Base-by-base conservation (phyloP, 208 protist species). In the Leishmania guyanensis region DNA sequence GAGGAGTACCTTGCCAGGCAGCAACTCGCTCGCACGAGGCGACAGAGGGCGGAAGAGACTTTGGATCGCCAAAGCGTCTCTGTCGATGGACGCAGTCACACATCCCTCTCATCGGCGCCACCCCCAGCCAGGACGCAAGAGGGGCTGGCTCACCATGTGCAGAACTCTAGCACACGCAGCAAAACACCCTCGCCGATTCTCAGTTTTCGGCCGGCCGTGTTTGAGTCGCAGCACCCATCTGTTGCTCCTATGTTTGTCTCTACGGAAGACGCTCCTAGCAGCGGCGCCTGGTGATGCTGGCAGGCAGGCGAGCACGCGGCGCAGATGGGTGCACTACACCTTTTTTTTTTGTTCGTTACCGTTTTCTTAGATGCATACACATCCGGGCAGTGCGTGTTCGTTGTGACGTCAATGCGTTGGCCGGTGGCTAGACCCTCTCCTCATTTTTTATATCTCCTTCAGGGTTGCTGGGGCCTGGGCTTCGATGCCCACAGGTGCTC, bases 121-220 rank as follows among this genome's bases (percentile, higher is more conserved):
- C 64, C 36, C 4, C 46, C 70, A 46, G 56, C 62, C 26, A n/a
- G 62, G n/a, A 54, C 5, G 51, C 16, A 29, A 5, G 62, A 29
- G 22, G n/a, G n/a, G 43, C 22, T 26, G 75, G 22, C 14, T 68
- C 58, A 56, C 36, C 33, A 22, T 39, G 74, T 9, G 17, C 22
- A 29, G 4, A 6, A 43, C 0, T 17, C 5, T 29, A 46, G n/a
- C 22, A 33, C n/a, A n/a, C 2, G 1, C 6, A 12, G 10, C 58
- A 20, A 10, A 39, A 29, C 16, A 50, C 3, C 75, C 54, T 58
- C 79, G 5, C 29, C 78, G 8, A 81, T 90, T 51, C 84, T 80
- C 78, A 89, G 80, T 29, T 56, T 89, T 54, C 82, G 73, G 4
- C 86, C 73, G 26, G 79, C 87, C 26, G 79, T 82, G 46, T 77